These are phyloP conservation scores for Verticillium zaregamsianum DNA, from an alignment of 2,329 filamentous ascomycete species.

Conservation along the genomic window DNA sequence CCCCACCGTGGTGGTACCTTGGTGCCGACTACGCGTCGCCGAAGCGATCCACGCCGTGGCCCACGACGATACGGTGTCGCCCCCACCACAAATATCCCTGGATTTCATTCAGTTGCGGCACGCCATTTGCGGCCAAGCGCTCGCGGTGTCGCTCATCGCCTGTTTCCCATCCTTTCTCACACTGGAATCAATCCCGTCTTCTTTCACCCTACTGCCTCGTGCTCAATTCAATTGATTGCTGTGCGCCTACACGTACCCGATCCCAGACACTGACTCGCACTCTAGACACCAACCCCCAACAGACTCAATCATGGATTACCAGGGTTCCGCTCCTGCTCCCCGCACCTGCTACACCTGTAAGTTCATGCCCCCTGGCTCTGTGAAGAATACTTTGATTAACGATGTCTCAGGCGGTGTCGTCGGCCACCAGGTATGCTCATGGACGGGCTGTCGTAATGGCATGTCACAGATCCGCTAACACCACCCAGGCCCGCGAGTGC, in stretches of 20 bases:
- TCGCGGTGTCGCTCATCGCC: background rate
- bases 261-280: background rate
- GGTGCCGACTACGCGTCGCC: background rate
- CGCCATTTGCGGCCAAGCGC: background rate
- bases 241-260: background rate
- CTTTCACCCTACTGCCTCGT: background rate
- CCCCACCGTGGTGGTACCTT: background rate
- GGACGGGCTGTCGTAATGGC: background rate
- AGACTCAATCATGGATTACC: slow-evolving; percentile 28
- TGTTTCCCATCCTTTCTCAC: background rate
- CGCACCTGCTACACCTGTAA: slow-evolving; percentile 49
- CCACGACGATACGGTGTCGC: too few species aligned
- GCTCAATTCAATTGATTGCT: background rate
- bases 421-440: slow-evolving; percentile 17
- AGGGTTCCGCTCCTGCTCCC: slow-evolving; percentile 16
- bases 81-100: too few species aligned
- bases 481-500: slow-evolving; percentile 71
- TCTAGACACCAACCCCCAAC: background rate
- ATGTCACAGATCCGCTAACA: background rate
- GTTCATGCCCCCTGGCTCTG: slow-evolving; percentile 23
- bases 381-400: background rate
- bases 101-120: too few species aligned
- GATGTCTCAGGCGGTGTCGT: slow-evolving; percentile 18
- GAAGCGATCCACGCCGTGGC: background rate
- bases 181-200: background rate